Conservation (phyloP, 331 rosid genomes). For the Erythrophleum ivorense region DNA sequence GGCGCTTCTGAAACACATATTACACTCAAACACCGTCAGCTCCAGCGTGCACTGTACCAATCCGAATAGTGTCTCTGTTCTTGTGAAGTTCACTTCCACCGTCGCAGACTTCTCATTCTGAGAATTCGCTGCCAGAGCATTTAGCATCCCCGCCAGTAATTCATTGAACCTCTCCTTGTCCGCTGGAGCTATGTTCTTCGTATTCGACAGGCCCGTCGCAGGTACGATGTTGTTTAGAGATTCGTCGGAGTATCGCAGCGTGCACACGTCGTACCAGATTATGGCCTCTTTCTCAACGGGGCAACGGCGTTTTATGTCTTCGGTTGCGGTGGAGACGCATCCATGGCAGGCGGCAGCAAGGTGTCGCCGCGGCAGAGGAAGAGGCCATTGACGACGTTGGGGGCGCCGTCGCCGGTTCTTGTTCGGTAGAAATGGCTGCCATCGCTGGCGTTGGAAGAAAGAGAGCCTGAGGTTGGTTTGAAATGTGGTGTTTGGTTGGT, state of each 20-base stretch:
- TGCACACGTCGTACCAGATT: slow-evolving; percentile 22
- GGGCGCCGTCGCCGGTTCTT: neutral
- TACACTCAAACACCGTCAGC: slow-evolving; percentile 2
- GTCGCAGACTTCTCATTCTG: slow-evolving; percentile 34
- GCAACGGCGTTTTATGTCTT: slow-evolving; percentile 5
- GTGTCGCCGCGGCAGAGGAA: slow-evolving; percentile 4
- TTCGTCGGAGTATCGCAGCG: slow-evolving; percentile 7
- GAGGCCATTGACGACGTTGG: neutral
- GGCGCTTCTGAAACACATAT: slow-evolving; percentile 33
- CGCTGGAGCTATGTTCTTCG: neutral
- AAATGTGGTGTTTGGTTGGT: slow-evolving; percentile 1
- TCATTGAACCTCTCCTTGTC: neutral
- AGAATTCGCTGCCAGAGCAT: neutral
- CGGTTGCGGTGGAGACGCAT: neutral
- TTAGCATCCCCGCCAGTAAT: neutral
- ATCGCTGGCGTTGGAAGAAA: neutral
- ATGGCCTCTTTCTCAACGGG: slow-evolving; percentile 1
- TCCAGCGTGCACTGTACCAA: slow-evolving; percentile 43
- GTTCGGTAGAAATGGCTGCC: slow-evolving; percentile 9
- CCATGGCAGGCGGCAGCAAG: neutral
- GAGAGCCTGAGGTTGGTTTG: slow-evolving; percentile 11
- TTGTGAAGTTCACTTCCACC: slow-evolving; percentile 9
- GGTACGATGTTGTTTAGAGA: slow-evolving; percentile 16
- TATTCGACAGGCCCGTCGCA: neutral
- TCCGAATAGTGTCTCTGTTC: slow-evolving; percentile 17